Base-by-base conservation (phyloP, 192 early-diverging fungal species). In the Hyaloraphidium curvatum region DNA sequence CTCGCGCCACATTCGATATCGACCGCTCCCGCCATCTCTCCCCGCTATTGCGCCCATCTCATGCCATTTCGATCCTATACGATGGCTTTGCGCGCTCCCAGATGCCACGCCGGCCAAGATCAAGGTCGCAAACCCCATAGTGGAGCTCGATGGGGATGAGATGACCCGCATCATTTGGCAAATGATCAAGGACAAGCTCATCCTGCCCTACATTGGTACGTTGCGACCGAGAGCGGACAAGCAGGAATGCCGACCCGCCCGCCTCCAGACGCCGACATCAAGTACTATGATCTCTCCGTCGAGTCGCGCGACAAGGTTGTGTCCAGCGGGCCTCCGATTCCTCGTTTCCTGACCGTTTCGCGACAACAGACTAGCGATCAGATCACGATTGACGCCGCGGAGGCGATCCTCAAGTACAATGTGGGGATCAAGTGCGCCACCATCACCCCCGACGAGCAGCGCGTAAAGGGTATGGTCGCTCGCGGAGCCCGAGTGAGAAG, bases 391-490 rank as follows among this genome's bases (percentile, higher is more conserved):
- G 91, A 94, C 26, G 85, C 93, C 27, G 93, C 93, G 39, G 84
- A 90, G 59, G 93, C 93, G 13, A 94, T 93, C 69, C 81, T 83
- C 63, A 86, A 90, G 77, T 90, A 93, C 79, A 89, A 91, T 61
- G 91, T 90, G 16, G 82, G 89, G 59, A 97, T 97, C 76, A 97
- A 97, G 75, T 97, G 93, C 64, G 93, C 93, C 4, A 97, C 93
- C 31, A 97, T 97, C 66, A 97, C 93, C 21, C 90, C 93, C 11
- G 93, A 97, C 62, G 83, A 86, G 50, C 84, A 78, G 17, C 84
- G 93, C 60, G 89, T 97, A 43, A 69, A 87, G 60, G 73, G 71
- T 69, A 61, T 40, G n/a, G 25, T 41, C 11, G 3, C 30, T 3
- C 27, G 17, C n/a, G 9, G 7, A 37, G n/a, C 7, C n/a, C 33